Conservation (phyloP, 2,329 filamentous ascomycete species). For the Cladorrhinum sp. region DNA sequence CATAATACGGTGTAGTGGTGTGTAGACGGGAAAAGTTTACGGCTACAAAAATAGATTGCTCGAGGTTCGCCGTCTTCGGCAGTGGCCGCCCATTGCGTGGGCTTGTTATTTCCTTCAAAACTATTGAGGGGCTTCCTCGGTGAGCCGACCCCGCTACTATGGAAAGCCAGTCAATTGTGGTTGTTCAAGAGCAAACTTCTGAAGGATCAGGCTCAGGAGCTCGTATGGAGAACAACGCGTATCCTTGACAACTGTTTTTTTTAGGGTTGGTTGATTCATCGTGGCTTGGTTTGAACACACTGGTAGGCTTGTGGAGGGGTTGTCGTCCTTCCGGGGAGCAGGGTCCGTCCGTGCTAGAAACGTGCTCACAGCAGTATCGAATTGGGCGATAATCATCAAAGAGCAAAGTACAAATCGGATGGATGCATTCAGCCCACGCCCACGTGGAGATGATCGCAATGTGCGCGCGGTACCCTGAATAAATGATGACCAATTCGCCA, state of each 20-base stretch:
- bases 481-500: background rate
- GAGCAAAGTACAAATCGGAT: background rate
- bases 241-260: background rate
- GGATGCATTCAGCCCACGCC: constrained; percentile 3
- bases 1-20: background rate
- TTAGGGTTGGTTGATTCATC: background rate
- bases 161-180: background rate
- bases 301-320: background rate
- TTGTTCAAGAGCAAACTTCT: background rate
- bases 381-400: background rate
- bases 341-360: background rate
- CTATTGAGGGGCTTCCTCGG: background rate
- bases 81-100: background rate
- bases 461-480: background rate
- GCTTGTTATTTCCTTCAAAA: background rate
- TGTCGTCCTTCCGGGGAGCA: background rate
- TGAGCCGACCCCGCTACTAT: background rate
- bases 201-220: background rate
- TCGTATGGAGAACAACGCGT: background rate
- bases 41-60: constrained; percentile 15
- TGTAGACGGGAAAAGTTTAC: constrained; percentile 2
- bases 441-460: constrained; percentile 10
- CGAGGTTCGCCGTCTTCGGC: constrained; percentile 13
- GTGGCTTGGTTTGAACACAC: background rate
- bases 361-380: constrained; percentile 2